A percentile compares a stretch with the other conserved stretches of the same genome.
Conservation (phyloP, 2,329 filamentous ascomycete species). For the Rutstroemia sydowiana region DNA sequence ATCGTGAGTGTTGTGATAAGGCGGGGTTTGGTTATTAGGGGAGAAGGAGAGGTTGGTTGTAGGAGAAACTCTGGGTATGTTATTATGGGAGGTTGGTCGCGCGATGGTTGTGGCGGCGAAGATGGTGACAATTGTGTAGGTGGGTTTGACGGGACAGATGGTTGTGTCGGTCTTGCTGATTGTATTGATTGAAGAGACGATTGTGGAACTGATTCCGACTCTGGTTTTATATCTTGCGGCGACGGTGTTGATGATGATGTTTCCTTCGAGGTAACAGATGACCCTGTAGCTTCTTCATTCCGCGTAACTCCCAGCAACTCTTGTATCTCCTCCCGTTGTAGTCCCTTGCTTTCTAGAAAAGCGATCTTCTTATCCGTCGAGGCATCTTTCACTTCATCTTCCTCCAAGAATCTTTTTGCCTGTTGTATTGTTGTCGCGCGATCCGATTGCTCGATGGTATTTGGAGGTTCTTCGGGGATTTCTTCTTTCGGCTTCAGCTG, state of each 20-base stretch:
- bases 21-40: constrained; percentile 53
- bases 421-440: constrained; percentile 47
- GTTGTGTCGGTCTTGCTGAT: not conserved
- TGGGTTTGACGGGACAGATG: too few species aligned
- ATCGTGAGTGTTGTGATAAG: constrained; percentile 54
- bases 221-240: not conserved
- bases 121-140: too few species aligned
- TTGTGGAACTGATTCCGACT: constrained; percentile 1
- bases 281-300: constrained; percentile 23
- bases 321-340: constrained; percentile 60
- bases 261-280: not conserved
- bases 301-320: constrained; percentile 45
- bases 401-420: constrained; percentile 68
- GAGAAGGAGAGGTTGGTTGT: constrained; percentile 46
- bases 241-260: not conserved
- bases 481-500: constrained; percentile 14
- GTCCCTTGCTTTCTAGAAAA: constrained; percentile 72
- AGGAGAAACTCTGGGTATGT: constrained; percentile 65
- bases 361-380: constrained; percentile 64
- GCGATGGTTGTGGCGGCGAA: too few species aligned
- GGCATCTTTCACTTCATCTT: constrained; percentile 63
- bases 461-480: not conserved
- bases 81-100: constrained; percentile 46
- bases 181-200: not conserved
- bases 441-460: constrained; percentile 8